Base-by-base conservation (phyloP, 352 stramenopile species). In the Pythium biforme region DNA sequence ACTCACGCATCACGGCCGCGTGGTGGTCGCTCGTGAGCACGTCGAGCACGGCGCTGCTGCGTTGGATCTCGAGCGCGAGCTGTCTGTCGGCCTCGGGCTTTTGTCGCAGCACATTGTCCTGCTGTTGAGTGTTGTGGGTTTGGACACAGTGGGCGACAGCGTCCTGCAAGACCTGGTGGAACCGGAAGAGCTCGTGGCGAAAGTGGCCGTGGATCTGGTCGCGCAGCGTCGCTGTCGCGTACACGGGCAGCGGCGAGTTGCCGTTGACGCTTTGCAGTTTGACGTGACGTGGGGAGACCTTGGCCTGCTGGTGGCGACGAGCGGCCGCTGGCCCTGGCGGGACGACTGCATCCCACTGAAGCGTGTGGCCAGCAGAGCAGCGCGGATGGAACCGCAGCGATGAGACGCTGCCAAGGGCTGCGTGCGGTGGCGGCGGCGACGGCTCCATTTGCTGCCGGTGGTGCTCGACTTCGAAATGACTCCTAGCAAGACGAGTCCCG, bases 1-100 rank as follows among this genome's bases (percentile, higher is more conserved):
- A 81, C 62, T 88, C 72, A 9, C 78, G 69, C 14, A 90, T 53
- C 37, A 90, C 73, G 5, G 79, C 74, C n/a, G 85, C 66, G 14
- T 79, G 75, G 19, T 77, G 81, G 50, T 92, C 83, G 59, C 79
- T 90, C 33, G 83, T 90, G 29, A 92, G 66, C 20, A 90, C 27
- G 12, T 85, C 71, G 17, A 90, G 61, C 31, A 89, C 10, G 14
- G 58, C 62, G n/a, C 69, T 56, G 27, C 83, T 76, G 12, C 61
- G 55, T 11, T 61, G 46, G 31, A 53, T 51, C 19, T 59, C 53
- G 1, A n/a, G 8, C 2, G 49, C 17, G 20, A 66, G 41, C 27
- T 31, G 39, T 9, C n/a, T 26, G 10, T 47, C 52, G 9, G 37
- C 7, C 12, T 17, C 37, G 37, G 37, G 12, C 12, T 20, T 17